Evolutionary conservation across 305 asterid genomes (phyloP).

Genomic region (Fraxinus paxiana): DNA sequence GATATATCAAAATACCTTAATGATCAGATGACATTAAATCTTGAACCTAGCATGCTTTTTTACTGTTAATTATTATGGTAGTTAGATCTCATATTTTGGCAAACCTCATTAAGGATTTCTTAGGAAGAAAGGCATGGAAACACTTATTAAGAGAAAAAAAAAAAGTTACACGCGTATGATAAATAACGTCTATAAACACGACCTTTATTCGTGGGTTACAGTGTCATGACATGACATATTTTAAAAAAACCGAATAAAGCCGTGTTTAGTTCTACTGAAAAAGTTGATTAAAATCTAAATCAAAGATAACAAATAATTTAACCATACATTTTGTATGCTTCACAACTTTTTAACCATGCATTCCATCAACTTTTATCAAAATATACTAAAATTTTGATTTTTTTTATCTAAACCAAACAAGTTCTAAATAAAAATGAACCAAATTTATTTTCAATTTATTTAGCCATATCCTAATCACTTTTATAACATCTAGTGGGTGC

Average conservation of each 20-base stretch:
- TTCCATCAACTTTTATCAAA: neutral
- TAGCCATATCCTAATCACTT: neutral
- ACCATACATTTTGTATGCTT: neutral
- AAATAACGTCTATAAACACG: neutral
- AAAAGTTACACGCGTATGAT: too few relatives aligned
- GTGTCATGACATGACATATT: too few relatives aligned
- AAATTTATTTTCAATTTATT: too few relatives aligned
- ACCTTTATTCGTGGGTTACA: too few relatives aligned
- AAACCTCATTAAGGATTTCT: neutral
- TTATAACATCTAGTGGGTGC: neutral
- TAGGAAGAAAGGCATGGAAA: neutral
- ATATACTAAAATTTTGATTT: neutral
- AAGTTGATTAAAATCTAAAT: too few relatives aligned
- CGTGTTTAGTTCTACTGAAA: neutral
- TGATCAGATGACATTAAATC: neutral
- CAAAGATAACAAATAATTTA: too few relatives aligned
- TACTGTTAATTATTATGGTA: neutral
- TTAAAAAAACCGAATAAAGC: too few relatives aligned
- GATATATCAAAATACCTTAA: neutral
- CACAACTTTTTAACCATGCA: too few relatives aligned
- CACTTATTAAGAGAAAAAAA: neutral
- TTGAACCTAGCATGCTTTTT: neutral
- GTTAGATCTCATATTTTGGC: neutral
- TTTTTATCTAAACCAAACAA: neutral
- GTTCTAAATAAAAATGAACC: neutral